Percentiles rank a stretch among this genome's conserved stretches.
phyloP scores from a whole-genome alignment of 2,329 filamentous ascomycete genomes.

The Alternaria tenuissima region DNA sequence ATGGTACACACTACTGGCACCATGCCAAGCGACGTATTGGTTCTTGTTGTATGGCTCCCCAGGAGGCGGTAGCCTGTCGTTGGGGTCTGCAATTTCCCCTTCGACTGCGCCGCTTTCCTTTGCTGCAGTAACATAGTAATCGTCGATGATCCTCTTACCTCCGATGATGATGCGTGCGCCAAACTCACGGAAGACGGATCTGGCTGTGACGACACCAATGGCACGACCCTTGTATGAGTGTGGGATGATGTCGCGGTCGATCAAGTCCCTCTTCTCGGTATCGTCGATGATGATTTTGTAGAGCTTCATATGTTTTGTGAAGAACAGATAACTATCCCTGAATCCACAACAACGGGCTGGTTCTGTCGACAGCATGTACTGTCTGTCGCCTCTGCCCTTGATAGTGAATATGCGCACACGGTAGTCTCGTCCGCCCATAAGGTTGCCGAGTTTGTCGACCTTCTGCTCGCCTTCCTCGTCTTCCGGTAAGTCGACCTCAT shows the following conservation, averaged over 20 bases:
- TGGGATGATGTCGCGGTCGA: slow-evolving; percentile 92
- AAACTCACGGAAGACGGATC: slow-evolving; percentile 97
- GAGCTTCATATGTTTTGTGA: slow-evolving; percentile 94
- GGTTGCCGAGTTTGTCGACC: slow-evolving; percentile 86
- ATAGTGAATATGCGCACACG: slow-evolving; percentile 95
- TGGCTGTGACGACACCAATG: slow-evolving; percentile 94
- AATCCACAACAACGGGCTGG: slow-evolving; percentile 96
- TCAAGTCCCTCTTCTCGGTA: slow-evolving; percentile 95
- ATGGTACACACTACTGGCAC: slow-evolving; percentile 94
- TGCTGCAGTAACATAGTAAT: slow-evolving; percentile 83
- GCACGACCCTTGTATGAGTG: slow-evolving; percentile 98
- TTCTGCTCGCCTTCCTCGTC: slow-evolving; percentile 91
- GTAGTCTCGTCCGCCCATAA: slow-evolving; percentile 87
- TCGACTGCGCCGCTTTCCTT: slow-evolving; percentile 81
- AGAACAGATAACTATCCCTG: slow-evolving; percentile 97
- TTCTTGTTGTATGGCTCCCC: slow-evolving; percentile 97
- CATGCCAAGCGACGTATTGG: slow-evolving; percentile 98
- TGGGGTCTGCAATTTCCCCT: slow-evolving; percentile 89
- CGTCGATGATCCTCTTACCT: slow-evolving; percentile 83
- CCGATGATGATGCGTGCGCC: slow-evolving; percentile 93
- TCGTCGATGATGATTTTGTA: slow-evolving; percentile 99
- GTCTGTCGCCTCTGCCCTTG: slow-evolving; percentile 78
- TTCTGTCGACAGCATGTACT: slow-evolving; percentile 99
- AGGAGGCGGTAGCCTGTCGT: slow-evolving; percentile 77
- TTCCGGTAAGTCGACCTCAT: slow-evolving; percentile 88